These are phyloP conservation scores for Fragaria vesca DNA, from an alignment of 306 rosid species.

Conservation along the genomic window DNA sequence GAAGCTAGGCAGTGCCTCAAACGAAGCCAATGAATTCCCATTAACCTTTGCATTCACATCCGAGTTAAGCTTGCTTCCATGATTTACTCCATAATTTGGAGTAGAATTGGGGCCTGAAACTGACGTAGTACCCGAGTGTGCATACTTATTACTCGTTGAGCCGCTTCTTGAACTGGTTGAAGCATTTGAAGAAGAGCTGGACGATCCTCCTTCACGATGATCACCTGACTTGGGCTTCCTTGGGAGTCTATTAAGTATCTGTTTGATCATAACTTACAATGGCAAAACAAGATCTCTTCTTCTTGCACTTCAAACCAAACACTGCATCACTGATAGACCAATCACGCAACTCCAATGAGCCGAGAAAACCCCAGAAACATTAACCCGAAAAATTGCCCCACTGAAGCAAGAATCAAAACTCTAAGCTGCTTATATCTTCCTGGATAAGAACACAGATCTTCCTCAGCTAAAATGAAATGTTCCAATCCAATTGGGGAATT, in stretches of 20 bases:
- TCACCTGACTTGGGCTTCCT: constrained; percentile 79
- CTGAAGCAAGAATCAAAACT: constrained; percentile 22
- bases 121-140: constrained; percentile 43
- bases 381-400: constrained; percentile 30
- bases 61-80: constrained; percentile 52
- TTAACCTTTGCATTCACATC: constrained; percentile 64
- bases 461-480: constrained; percentile 24
- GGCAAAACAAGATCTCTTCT: constrained; percentile 26
- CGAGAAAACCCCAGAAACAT: constrained; percentile 25
- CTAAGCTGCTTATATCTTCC: constrained; percentile 27
- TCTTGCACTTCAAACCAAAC: constrained; percentile 35
- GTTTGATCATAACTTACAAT: constrained; percentile 82
- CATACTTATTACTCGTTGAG: constrained; percentile 46
- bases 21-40: constrained; percentile 56
- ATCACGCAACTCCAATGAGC: constrained; percentile 17
- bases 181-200: constrained; percentile 60
- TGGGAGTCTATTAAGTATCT: constrained; percentile 84
- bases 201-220: constrained; percentile 71
- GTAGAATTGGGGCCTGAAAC: constrained; percentile 48
- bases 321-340: constrained; percentile 31
- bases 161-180: constrained; percentile 56
- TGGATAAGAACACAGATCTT: constrained; percentile 29
- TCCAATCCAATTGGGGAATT: constrained; percentile 29
- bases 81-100: constrained; percentile 51
- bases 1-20: constrained; percentile 82